These are phyloP conservation scores for Plasmodium gallinaceum DNA, from an alignment of 169 alveolate species.

Conservation along the genomic window DNA sequence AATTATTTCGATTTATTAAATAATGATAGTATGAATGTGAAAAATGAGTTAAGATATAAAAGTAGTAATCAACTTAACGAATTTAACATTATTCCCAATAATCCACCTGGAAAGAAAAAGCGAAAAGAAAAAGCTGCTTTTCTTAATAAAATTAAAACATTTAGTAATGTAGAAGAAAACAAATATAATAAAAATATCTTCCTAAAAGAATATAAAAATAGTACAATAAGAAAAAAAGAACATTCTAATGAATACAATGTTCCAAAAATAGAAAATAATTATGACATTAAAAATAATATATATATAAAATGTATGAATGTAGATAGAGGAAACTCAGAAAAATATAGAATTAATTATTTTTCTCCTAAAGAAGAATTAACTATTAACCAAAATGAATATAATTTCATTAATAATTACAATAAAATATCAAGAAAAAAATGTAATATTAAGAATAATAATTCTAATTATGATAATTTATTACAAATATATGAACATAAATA, in stretches of 20 bases:
- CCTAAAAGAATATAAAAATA: neutral
- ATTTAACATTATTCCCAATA: neutral
- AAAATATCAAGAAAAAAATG: neutral
- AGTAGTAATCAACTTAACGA: neutral
- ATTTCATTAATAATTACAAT: no score
- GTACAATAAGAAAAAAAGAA: neutral
- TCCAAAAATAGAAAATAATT: neutral
- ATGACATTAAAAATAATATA: constrained; percentile 20
- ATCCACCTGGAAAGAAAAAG: constrained; percentile 53
- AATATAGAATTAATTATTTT: neutral
- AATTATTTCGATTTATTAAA: neutral
- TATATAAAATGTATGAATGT: neutral
- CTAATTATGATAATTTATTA: constrained; percentile 41
- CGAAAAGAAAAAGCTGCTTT: constrained; percentile 37
- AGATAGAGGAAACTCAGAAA: neutral
- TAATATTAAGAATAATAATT: neutral
- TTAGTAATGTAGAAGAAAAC: neutral
- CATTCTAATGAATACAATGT: neutral
- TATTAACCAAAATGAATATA: no score
- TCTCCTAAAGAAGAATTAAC: no score
- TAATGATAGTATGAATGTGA: neutral
- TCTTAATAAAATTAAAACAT: constrained; percentile 32
- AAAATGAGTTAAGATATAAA: neutral
- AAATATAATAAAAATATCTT: no score
- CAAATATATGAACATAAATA: constrained; percentile 72